Evolutionary conservation across 495 filamentous ascomycete genomes (phyloP).

Genomic region (Podospora appendiculata): DNA sequence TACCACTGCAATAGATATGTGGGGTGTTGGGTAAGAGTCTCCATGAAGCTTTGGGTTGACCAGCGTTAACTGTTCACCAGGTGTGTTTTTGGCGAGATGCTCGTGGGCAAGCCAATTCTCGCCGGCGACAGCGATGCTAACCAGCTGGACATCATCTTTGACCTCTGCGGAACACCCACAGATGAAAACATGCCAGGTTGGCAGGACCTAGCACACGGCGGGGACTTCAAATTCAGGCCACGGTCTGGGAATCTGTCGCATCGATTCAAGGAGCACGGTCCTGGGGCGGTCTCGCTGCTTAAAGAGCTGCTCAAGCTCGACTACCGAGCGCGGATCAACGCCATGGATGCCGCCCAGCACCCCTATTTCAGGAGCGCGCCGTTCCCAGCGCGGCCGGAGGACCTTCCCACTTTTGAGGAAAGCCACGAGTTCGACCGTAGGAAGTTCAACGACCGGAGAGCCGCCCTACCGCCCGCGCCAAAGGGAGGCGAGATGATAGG

Average conservation of each 20-base stretch:
- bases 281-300: conserved; percentile 66
- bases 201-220: conserved; percentile 70
- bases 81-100: conserved; percentile 98
- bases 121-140: conserved; percentile 81
- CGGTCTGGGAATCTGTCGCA: conserved; percentile 59
- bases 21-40: conserved; percentile 79
- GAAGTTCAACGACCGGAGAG: conserved; percentile 74
- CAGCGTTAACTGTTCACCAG: conserved; percentile 29
- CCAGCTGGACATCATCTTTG: conserved; percentile 86
- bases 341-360: conserved; percentile 88
- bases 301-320: conserved; percentile 80
- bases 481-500: conserved; percentile 75
- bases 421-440: conserved; percentile 92
- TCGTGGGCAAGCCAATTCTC: conserved; percentile 86
- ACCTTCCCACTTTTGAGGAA: conserved; percentile 83
- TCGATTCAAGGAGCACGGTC: conserved; percentile 59
- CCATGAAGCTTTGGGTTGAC: background rate
- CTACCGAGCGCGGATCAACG: conserved; percentile 82
- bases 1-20: conserved; percentile 95
- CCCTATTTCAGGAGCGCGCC: conserved; percentile 79
- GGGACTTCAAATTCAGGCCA: conserved; percentile 58
- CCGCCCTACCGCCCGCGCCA: conserved; percentile 76
- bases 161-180: conserved; percentile 84
- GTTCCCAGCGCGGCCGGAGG: conserved; percentile 69
- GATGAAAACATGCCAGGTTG: conserved; percentile 94